Evolutionary conservation across 2,329 filamentous ascomycete species (phyloP).

Genomic region (Herpotrichia juniperi): DNA sequence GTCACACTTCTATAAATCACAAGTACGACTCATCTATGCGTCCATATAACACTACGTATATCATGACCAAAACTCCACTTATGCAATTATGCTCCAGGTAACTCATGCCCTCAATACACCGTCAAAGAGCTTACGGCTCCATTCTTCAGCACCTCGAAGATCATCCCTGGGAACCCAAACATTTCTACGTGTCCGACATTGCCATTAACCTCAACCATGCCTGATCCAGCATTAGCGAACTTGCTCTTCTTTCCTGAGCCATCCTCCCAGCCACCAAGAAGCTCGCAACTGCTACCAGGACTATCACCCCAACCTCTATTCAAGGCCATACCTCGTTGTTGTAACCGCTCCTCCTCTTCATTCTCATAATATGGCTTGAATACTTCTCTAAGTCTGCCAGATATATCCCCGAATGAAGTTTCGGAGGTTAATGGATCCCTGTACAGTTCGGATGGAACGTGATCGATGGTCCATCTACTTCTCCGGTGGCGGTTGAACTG

Average conservation of each 20-base stretch:
- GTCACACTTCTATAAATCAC: background rate
- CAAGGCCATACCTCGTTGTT: conserved; percentile 75
- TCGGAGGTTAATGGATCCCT: conserved; percentile 70
- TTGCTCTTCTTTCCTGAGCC: conserved; percentile 40
- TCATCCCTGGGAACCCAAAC: conserved; percentile 89
- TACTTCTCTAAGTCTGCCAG: conserved; percentile 68
- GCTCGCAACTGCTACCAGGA: conserved; percentile 84
- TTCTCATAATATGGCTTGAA: conserved; percentile 72
- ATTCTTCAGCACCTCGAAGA: conserved; percentile 96
- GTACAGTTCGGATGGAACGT: conserved; percentile 49
- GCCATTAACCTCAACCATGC: conserved; percentile 51
- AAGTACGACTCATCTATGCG: conserved; percentile 1
- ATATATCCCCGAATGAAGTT: conserved; percentile 65
- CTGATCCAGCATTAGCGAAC: conserved; percentile 40
- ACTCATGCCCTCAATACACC: conserved; percentile 67
- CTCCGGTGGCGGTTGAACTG: conserved; percentile 94
- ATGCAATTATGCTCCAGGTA: background rate
- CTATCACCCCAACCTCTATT: conserved; percentile 92
- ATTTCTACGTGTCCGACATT: conserved; percentile 78
- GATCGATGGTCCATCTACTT: conserved; percentile 80
- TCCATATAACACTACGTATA: background rate
- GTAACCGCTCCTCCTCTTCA: conserved; percentile 58
- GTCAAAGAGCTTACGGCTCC: conserved; percentile 88
- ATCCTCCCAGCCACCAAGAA: conserved; percentile 72
- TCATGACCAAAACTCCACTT: background rate